Conservation (phyloP, 176 grass and related monocot species). For the Puccinellia tenuiflora region DNA sequence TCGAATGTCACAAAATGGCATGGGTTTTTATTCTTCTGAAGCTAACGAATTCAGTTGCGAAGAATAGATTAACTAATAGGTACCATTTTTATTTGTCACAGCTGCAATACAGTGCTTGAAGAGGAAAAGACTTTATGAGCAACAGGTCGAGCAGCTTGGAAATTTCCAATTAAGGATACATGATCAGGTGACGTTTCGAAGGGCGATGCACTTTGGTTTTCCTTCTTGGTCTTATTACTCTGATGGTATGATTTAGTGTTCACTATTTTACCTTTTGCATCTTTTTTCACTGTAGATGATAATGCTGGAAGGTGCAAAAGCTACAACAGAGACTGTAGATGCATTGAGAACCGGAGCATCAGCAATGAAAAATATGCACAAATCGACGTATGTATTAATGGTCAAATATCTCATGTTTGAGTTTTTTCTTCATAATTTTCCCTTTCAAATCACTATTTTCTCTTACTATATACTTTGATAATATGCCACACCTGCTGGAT, state of each 20-base stretch:
- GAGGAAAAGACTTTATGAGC: constrained; percentile 93
- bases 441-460: neutral
- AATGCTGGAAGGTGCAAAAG: constrained; percentile 95
- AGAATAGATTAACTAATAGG: constrained; percentile 4
- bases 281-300: constrained; percentile 69
- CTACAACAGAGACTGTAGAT: constrained; percentile 96
- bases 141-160: constrained; percentile 95
- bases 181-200: constrained; percentile 64
- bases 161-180: constrained; percentile 99
- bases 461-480: neutral
- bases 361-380: constrained; percentile 94
- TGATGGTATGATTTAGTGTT: neutral
- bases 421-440: neutral
- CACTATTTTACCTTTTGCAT: neutral
- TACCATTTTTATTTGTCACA: constrained; percentile 27
- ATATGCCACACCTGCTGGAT: neutral
- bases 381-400: constrained; percentile 64
- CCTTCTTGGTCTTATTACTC: neutral
- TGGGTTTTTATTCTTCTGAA: neutral
- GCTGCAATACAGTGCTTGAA: constrained; percentile 98
- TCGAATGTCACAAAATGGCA: neutral
- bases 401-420: neutral
- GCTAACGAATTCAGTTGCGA: constrained; percentile 8
- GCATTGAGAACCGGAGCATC: constrained; percentile 92
- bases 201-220: constrained; percentile 4